Conservation (phyloP, 2,329 filamentous ascomycete genomes). For the Penicillium hordei region DNA sequence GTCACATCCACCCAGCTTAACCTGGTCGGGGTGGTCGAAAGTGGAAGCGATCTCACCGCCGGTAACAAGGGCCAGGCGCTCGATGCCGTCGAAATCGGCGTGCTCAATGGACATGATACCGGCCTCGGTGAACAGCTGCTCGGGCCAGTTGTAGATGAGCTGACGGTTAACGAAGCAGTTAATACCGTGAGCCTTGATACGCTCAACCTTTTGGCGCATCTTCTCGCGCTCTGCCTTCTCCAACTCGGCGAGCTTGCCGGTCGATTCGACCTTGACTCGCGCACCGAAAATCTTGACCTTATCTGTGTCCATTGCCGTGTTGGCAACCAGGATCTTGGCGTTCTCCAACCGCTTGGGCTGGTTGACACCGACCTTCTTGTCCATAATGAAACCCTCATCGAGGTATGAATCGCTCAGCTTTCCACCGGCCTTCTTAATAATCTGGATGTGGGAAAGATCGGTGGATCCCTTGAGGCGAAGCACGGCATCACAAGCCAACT, state of each 20-base stretch:
- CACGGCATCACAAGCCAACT: constrained; percentile 87
- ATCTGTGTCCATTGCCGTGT: constrained; percentile 99
- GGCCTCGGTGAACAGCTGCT: constrained; percentile 96
- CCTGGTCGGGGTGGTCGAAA: constrained; percentile 95
- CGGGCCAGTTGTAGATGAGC: constrained; percentile 99
- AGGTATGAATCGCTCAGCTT: constrained; percentile 98
- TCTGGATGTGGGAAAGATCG: constrained; percentile 95
- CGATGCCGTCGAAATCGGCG: constrained; percentile 97
- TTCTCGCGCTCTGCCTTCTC: constrained; percentile 98
- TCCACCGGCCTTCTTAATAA: constrained; percentile 98
- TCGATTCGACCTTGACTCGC: constrained; percentile 92
- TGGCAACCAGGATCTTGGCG: constrained; percentile 95
- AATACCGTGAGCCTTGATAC: constrained; percentile 97
- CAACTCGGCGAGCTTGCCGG: constrained; percentile 94
- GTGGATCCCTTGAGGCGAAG: constrained; percentile 84
- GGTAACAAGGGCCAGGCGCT: constrained; percentile 89
- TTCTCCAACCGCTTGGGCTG: constrained; percentile 97
- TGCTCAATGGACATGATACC: constrained; percentile 99
- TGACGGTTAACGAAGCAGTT: constrained; percentile 99
- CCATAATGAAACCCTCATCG: constrained; percentile 95
- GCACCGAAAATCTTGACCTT: constrained; percentile 99
- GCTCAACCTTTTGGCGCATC: constrained; percentile 99
- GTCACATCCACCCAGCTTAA: constrained; percentile 94
- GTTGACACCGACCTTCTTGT: constrained; percentile 99
- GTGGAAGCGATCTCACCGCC: constrained; percentile 97